A percentile compares a stretch with the other conserved stretches of the same genome.
Evolutionary conservation across 345 rosid species (phyloP).

Genomic region (Aurinia saxatilis): DNA sequence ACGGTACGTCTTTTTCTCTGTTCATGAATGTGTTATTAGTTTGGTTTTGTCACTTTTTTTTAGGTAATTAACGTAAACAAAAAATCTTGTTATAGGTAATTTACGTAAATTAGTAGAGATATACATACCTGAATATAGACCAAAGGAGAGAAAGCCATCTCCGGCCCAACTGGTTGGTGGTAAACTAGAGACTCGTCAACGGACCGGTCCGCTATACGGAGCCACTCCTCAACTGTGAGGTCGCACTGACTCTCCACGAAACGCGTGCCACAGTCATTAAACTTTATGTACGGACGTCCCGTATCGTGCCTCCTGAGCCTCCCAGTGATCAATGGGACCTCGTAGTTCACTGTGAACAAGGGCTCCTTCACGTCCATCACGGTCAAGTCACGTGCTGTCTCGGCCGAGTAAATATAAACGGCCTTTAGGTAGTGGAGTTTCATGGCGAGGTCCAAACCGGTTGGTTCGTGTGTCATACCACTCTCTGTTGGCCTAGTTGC

Average conservation of each 20-base stretch:
- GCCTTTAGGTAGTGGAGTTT: constrained; percentile 68
- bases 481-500: constrained; percentile 39
- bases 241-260: constrained; percentile 58
- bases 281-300: constrained; percentile 67
- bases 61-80: too few species aligned
- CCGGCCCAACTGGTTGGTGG: constrained; percentile 73
- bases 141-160: constrained; percentile 52
- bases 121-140: constrained; percentile 50
- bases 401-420: constrained; percentile 43
- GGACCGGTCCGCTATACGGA: constrained; percentile 32
- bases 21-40: too few species aligned
- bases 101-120: too few species aligned
- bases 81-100: too few species aligned
- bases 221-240: constrained; percentile 64
- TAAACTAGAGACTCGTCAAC: constrained; percentile 36
- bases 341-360: constrained; percentile 41
- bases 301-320: constrained; percentile 43
- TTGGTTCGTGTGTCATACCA: constrained; percentile 36
- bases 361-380: constrained; percentile 36
- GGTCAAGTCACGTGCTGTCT: constrained; percentile 41
- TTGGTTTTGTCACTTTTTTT: too few species aligned
- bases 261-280: constrained; percentile 75
- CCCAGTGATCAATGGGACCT: constrained; percentile 34
- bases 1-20: too few species aligned
- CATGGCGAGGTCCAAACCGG: constrained; percentile 62